phyloP scores from a whole-genome alignment of 257 asterid genomes.

The Solanum appendiculatum region DNA sequence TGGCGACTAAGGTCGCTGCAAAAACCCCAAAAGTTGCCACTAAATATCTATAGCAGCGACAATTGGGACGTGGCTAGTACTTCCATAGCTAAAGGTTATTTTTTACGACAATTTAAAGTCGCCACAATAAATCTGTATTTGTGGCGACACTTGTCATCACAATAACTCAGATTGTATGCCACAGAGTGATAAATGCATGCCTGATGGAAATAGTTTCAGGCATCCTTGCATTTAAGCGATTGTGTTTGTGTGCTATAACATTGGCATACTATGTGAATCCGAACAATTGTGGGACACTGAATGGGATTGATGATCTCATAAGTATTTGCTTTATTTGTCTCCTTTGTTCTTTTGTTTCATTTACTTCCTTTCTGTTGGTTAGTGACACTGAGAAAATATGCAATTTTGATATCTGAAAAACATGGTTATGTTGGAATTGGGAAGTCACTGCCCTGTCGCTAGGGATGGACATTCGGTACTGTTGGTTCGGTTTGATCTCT shows the following conservation, averaged over 20 bases:
- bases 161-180: too few relatives aligned
- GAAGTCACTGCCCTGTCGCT: not conserved
- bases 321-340: not conserved
- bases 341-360: not conserved
- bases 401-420: not conserved
- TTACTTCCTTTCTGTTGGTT: not conserved
- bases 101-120: too few relatives aligned
- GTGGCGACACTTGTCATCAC: too few relatives aligned
- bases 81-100: too few relatives aligned
- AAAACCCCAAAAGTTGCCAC: too few relatives aligned
- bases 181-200: not conserved
- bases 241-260: not conserved
- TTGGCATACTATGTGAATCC: not conserved
- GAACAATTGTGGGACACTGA: not conserved
- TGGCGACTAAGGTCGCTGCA: too few relatives aligned
- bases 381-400: not conserved
- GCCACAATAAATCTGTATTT: too few relatives aligned
- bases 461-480: not conserved
- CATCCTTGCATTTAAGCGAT: not conserved
- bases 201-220: not conserved
- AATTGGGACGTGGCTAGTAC: too few relatives aligned
- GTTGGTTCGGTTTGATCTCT: not conserved
- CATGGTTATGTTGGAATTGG: not conserved
- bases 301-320: not conserved
- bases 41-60: too few relatives aligned